Evolutionary conservation across 805 yeast species (phyloP), one percentile per base, ranked within the genome.

Genomic region (Monosporozyma siamensis): DNA sequence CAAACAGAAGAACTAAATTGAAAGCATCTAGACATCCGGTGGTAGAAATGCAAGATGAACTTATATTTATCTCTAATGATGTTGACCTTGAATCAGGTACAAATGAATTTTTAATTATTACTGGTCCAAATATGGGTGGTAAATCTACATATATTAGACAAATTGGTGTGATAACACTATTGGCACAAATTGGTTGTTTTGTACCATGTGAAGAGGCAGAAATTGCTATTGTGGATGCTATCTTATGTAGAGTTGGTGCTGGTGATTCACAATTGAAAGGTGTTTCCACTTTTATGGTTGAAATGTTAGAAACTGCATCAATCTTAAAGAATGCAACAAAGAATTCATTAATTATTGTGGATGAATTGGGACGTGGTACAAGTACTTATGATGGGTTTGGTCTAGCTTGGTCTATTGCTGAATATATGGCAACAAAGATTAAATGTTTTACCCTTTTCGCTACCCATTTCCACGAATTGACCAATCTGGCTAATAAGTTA

Each of bases 101-200:
- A 4, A 68, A 76, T 11, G 88, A 85, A 45, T 90, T 92, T 54
- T 69, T 78, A 6, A 82, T 92, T 17, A 86, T 92, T 21, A 89
- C 97, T 0, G 97, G 97, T 26, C 97, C 97, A 29, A 89, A 89
- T 59, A 89, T 89, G 97, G 97, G 97, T 48, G 97, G 97, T 58
- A 89, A 89, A 61, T 87, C 95, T 0, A 89, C 97, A 0, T 89
- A 84, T 59, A 87, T 89, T 39, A 72, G 96, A 48, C 95, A 89
- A 54, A 71, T 85, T 38, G 97, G 96, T 10, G 92, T 83, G 1
- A 81, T 88, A 43, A 80, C 92, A 2, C 65, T 89, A 38, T 72
- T 89, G 84, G 84, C 86, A 22, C 97, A 89, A 59, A 75, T 87
- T 17, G 97, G 97, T 1, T 82, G 92, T 45, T 89, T 82, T 56